Base-by-base conservation (phyloP, 192 early-diverging fungal genomes). In the Chytriomyces confervae region DNA sequence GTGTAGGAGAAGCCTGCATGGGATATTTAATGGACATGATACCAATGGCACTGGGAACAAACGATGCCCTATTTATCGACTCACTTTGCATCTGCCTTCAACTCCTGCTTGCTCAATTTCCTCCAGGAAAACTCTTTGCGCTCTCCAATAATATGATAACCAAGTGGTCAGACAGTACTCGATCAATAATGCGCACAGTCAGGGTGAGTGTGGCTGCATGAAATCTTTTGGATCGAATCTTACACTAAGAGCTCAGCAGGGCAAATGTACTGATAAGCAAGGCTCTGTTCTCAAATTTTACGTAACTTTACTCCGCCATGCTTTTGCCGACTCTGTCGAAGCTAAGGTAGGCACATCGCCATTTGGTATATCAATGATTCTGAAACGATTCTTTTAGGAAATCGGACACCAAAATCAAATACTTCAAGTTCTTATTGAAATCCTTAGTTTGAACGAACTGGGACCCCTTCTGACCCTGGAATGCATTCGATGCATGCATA, bases 401-500 rank as follows among this genome's bases (percentile, higher is more conserved):
- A 61, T 74, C 45, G 72, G 44, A 29, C 48, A 67, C 66, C 7
- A 27, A 10, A 18, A 43, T 47, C 29, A n/a, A 9, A 63, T 62
- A 29, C 36, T 45, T 20, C 50, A 71, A 27, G n/a, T 27, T 57
- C 50, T 71, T 16, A 63, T 18, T 47, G 72, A 74, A 36, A 9
- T 45, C 2, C 57, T 79, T 10, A 18, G 11, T 16, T 66, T 77
- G 11, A 5, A 45, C 20, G 80, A 84, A 24, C 23, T 61, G 27
- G 63, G 51, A 46, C 78, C 78, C 1, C 65, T 44, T 11, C 57
- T 80, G 13, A 11, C 78, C 7, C 48, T 76, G 5, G 84, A 84
- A 64, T 69, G 63, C 13, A 65, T 85, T 9, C 47, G 43, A 2
- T 81, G 82, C 69, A n/a, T 85, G 51, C 71, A 74, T 7, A 85